A percentile compares a stretch with the other conserved stretches of the same genome.
phyloP scores from a whole-genome alignment of 164 flowering plant species.

The Chloranthus sessilifolius region DNA sequence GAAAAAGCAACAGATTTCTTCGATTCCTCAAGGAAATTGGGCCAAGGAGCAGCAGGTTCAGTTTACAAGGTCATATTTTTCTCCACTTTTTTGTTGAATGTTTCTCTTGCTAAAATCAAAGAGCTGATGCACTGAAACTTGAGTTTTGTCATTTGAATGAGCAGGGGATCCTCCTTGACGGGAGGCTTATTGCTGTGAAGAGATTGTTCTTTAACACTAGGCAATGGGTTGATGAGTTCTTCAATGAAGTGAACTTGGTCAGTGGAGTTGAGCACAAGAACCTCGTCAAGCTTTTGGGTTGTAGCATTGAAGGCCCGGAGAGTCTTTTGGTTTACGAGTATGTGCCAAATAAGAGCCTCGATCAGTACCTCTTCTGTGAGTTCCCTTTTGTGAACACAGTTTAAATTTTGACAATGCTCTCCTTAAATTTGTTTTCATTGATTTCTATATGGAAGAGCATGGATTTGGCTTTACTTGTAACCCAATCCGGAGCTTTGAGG shows the following conservation, averaged over 20 bases:
- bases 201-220: slow-evolving; percentile 38
- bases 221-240: slow-evolving; percentile 54
- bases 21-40: slow-evolving; percentile 45
- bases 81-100: background rate
- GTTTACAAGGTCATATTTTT: slow-evolving; percentile 24
- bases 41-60: slow-evolving; percentile 84
- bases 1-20: slow-evolving; percentile 82
- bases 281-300: slow-evolving; percentile 47
- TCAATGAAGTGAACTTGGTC: slow-evolving; percentile 51
- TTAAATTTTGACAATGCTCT: background rate
- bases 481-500: too few species aligned
- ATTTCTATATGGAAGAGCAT: too few species aligned
- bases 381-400: background rate
- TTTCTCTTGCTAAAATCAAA: background rate
- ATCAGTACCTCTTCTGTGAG: slow-evolving; percentile 43
- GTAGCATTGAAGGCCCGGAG: slow-evolving; percentile 54
- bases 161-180: slow-evolving; percentile 44
- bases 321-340: slow-evolving; percentile 57
- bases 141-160: background rate
- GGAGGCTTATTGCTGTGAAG: slow-evolving; percentile 42
- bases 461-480: too few species aligned
- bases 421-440: too few species aligned
- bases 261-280: slow-evolving; percentile 32
- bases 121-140: background rate
- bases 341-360: slow-evolving; percentile 43